Conservation (phyloP, 2,329 filamentous ascomycete genomes). For the Colletotrichum sp. region DNA sequence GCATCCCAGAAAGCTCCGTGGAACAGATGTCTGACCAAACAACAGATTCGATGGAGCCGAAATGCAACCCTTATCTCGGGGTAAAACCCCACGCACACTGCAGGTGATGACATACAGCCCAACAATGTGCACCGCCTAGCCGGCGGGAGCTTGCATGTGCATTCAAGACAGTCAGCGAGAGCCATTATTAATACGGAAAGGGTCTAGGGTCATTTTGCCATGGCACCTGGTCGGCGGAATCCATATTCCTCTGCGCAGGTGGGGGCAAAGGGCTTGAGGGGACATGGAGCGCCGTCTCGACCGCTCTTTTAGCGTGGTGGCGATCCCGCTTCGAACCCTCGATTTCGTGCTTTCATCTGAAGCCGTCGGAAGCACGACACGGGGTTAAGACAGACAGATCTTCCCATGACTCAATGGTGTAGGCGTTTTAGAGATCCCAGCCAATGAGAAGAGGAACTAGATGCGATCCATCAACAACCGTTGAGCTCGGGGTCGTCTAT, state of each 20-base stretch:
- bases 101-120: slow-evolving; percentile 3
- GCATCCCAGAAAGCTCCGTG: not conserved
- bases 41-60: not conserved
- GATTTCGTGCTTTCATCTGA: not conserved
- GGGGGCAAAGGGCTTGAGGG: not conserved
- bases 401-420: slow-evolving; percentile 4
- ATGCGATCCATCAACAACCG: not conserved
- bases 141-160: slow-evolving; percentile 4
- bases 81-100: not conserved
- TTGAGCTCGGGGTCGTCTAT: not conserved
- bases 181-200: slow-evolving; percentile 2
- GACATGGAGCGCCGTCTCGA: not conserved
- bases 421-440: not conserved
- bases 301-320: slow-evolving; percentile 1
- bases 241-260: not conserved
- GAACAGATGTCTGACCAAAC: not conserved
- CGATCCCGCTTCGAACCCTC: not conserved
- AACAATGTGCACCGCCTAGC: not conserved
- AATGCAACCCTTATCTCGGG: not conserved
- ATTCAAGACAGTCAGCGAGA: not conserved
- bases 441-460: not conserved
- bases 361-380: not conserved
- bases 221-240: not conserved
- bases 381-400: not conserved
- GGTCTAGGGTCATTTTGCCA: not conserved